Evolutionary conservation across 2,329 filamentous ascomycete genomes (phyloP), one percentile per base, ranked within the genome.

Genomic region (Cyclaneusma minus): DNA sequence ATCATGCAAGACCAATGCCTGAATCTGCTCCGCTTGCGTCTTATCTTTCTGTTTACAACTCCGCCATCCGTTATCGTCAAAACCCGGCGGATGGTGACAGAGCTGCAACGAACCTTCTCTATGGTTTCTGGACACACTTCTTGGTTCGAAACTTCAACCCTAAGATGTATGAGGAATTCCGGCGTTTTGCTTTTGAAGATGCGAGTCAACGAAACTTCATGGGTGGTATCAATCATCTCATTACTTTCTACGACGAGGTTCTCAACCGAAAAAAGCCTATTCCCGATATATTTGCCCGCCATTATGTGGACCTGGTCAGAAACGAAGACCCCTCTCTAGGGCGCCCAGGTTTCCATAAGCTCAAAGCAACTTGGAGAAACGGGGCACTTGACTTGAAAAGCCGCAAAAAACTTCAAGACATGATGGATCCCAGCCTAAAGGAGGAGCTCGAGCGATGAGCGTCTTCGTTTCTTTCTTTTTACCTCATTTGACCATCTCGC

Each of bases 161-260:
- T 31, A 59, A 58, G 44, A 79, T 85, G 68, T 84, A 84, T 54
- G 58, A 68, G 44, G 77, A 84, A 48, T 83, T 84, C 54, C 68
- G 69, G 36, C 55, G 58, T 41, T 60, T 66, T 46, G 77, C 78
- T 29, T 53, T 74, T 34, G 68, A 74, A 44, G 78, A 84, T 50
- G 57, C 62, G 29, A 48, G 51, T 30, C 49, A 60, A 35, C 56
- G 56, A 41, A 52, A 54, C 41, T 59, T 59, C 32, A 55, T 56
- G 32, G 54, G 55, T 35, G 77, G 77, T 25, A 55, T 79, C 43
- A 60, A 59, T 31, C 65, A 65, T 45, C 55, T 83, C 29, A 55
- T 79, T 39, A 63, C 64, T 24, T 81, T 73, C 48, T 80, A 80
- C 47, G 62, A 63, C 43, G 56, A 62, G 40, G 58, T 62, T 36